Evolutionary conservation across 2,329 filamentous ascomycete species (phyloP), one percentile per base, ranked within the genome.

Genomic region (Penicillium vulpinum): DNA sequence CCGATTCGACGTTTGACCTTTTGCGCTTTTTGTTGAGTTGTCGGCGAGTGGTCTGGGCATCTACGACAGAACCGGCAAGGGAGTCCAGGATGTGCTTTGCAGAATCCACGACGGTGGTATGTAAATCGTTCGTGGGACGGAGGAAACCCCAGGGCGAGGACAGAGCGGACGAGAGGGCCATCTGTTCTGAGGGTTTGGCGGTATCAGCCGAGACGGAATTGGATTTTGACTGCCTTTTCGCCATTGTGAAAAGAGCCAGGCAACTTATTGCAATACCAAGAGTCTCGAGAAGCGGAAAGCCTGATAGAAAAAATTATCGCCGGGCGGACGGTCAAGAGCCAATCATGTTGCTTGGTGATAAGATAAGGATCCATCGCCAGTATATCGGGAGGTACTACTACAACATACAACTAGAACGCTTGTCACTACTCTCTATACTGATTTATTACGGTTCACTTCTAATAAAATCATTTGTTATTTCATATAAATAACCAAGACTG

Each of bases 21-120:
- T 94, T 96, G 61, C 90, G 82, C 79, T 96, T 95, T 74, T 86
- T 87, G 61, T 80, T 78, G 62, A 89, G 84, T 63, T 88, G 87
- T 63, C 89, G 78, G 55, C 87, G 83, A 67, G 83, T 78, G 58
- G 85, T 81, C 73, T 96, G 92, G 64, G 88, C 83, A 60, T 91
- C 85, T 64, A 87, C 87, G 31, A 96, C 81, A 54, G 86, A 86
- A 1, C 82, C 81, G 2, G 92, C 92, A 61, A 96, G 85, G 4
- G 85, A 84, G 69, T 96, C 91, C 8, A 97, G 80, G 5, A 88
- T 90, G 39, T 85, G 80, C 76, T 96, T 96, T n/a, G 90, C 87
- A 50, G 91, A 84, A 56, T 85, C 83, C 22, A 94, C 79, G 18
- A 90, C 87, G 3, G 88, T 85, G 31, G 83, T 82, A 44, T 91